Conservation (phyloP, 345 rosid species). For the Salix udensis region DNA sequence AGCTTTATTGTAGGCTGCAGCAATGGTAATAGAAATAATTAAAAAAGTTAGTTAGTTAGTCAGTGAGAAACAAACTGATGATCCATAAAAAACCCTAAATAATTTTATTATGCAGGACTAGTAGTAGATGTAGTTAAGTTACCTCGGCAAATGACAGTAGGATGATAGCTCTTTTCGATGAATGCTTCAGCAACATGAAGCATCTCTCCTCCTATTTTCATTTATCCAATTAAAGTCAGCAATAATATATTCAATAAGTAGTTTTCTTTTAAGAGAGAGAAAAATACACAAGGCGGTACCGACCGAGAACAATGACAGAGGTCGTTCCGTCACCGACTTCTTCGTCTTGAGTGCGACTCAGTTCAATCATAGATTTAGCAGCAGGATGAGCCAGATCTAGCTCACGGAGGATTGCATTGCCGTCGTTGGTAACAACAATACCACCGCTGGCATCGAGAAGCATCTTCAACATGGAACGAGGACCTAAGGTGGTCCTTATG, state of each 20-base stretch:
- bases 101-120: neutral
- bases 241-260: neutral
- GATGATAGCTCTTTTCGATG: slow-evolving; percentile 83
- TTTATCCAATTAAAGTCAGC: slow-evolving; percentile 3
- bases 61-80: neutral
- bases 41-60: neutral
- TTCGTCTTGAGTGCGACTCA: slow-evolving; percentile 95
- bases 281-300: slow-evolving; percentile 35
- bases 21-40: neutral
- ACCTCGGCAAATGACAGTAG: slow-evolving; percentile 94
- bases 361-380: slow-evolving; percentile 98
- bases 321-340: slow-evolving; percentile 99
- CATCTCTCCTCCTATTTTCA: slow-evolving; percentile 83
- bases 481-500: slow-evolving; percentile 93
- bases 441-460: slow-evolving; percentile 91
- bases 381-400: slow-evolving; percentile 89
- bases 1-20: slow-evolving; percentile 87
- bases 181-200: slow-evolving; percentile 97
- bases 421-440: slow-evolving; percentile 92
- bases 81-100: neutral
- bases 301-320: slow-evolving; percentile 91
- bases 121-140: slow-evolving; percentile 9
- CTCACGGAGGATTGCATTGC: slow-evolving; percentile 92
- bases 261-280: neutral
- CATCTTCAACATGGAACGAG: slow-evolving; percentile 96